phyloP scores from a whole-genome alignment of 1,284 basidiomycete species.

The Exobasidium rhododendri region DNA sequence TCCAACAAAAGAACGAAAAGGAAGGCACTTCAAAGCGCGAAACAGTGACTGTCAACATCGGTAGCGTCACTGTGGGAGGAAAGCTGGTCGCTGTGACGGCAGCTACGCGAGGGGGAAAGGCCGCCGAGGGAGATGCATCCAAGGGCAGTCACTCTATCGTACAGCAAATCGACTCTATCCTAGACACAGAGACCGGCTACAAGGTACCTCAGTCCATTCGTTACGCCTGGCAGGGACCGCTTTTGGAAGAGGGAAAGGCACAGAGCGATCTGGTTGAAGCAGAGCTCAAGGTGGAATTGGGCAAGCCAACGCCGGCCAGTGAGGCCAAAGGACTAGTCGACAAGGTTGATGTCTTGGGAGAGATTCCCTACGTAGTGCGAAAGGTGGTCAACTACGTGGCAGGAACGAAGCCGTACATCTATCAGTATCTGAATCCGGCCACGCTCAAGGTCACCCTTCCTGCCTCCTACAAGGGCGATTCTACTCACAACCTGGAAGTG shows the following conservation, averaged over 20 bases:
- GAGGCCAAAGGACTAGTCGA: constrained; percentile 74
- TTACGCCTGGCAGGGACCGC: constrained; percentile 76
- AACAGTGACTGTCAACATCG: constrained; percentile 67
- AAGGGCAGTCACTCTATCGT: constrained; percentile 66
- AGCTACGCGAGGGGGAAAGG: constrained; percentile 53
- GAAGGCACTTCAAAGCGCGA: constrained; percentile 19
- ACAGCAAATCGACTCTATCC: constrained; percentile 65
- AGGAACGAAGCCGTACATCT: constrained; percentile 87
- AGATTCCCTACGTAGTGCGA: constrained; percentile 88
- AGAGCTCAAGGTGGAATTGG: constrained; percentile 34
- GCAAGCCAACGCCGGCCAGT: constrained; percentile 35
- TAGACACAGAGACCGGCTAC: constrained; percentile 76
- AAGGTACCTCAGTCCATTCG: constrained; percentile 68
- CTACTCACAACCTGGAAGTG: constrained; percentile 54
- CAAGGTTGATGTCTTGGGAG: constrained; percentile 92
- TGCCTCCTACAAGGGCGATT: constrained; percentile 15
- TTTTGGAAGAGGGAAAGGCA: constrained; percentile 53
- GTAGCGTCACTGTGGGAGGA: constrained; percentile 73
- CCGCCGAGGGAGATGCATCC: constrained; percentile 56
- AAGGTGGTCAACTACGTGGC: constrained; percentile 85
- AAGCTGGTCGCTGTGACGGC: constrained; percentile 69
- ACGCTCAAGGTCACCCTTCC: constrained; percentile 69
- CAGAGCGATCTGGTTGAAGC: constrained; percentile 26
- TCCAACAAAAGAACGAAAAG: constrained; percentile 5
- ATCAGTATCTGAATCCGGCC: constrained; percentile 82